These are phyloP conservation scores for Monosporozyma unispora DNA, from an alignment of 805 yeast species.

Conservation along the genomic window DNA sequence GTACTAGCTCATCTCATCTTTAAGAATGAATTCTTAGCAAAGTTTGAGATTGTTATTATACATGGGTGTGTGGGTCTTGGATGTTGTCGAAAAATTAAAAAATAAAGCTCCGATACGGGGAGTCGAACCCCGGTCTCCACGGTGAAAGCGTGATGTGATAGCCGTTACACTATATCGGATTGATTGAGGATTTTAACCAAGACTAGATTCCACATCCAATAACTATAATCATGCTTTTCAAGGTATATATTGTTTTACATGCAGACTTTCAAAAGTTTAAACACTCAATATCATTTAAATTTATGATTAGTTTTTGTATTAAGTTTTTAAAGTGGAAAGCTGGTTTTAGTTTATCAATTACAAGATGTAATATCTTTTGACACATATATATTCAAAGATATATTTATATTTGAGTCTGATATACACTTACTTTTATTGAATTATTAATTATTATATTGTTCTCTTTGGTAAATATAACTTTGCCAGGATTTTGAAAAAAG, in stretches of 20 bases:
- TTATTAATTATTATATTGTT: too few relatives aligned
- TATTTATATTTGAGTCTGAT: too few relatives aligned
- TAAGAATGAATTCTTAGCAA: neutral
- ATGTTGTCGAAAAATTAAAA: neutral
- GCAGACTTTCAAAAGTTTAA: neutral
- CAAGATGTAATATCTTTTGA: too few relatives aligned
- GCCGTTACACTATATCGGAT: conserved; percentile 5
- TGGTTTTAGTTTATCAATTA: too few relatives aligned
- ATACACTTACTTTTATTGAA: too few relatives aligned
- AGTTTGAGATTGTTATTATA: neutral
- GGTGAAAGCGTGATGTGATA: conserved; percentile 5
- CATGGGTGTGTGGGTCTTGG: neutral
- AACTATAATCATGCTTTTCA: neutral
- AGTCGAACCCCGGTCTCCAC: conserved; percentile 5
- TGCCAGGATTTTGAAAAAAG: too few relatives aligned
- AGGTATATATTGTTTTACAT: neutral
- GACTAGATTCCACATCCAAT: neutral
- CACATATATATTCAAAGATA: too few relatives aligned
- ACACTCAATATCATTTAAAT: too few relatives aligned
- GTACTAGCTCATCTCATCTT: neutral
- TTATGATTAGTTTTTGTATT: too few relatives aligned
- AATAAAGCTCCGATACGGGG: conserved; percentile 3
- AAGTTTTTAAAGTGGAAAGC: too few relatives aligned
- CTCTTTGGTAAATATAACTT: too few relatives aligned
- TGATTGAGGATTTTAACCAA: neutral